Evolutionary conservation across 2,329 filamentous ascomycete genomes (phyloP), one percentile per base, ranked within the genome.

Genomic region (Alternaria hordeiaustralica): DNA sequence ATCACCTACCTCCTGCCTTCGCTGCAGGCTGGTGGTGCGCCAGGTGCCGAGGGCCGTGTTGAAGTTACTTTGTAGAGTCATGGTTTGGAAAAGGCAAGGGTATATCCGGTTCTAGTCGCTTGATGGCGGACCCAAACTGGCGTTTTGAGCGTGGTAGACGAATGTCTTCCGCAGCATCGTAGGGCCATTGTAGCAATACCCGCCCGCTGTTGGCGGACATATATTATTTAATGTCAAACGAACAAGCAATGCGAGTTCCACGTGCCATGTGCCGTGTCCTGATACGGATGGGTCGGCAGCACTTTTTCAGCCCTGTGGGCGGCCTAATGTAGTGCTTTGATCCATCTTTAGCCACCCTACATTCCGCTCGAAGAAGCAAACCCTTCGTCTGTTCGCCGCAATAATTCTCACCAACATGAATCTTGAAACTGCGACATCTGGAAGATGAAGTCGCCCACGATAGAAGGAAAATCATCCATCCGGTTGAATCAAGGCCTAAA

Each of bases 1-100:
- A 79, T 80, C 67, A 80, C 78, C 54, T 81, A 81, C 75, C 79
- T 81, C 53, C 75, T 81, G 63, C 79, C 80, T 59, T 79, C 76
- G 54, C 72, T 79, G 56, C 69, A 71, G 62, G 67, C 70, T 61
- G 76, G 77, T 50, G 78, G 78, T 57, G 79, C 77, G 50, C 79
- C 79, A 28, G 79, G 79, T 68, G 56, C 60, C 26, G 80, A 82
- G 71, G 79, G 79, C 60, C 79, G 80, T 78, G 80, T 82, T 51
- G 80, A 82, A 71, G 80, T 82, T 58, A 76, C 33, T 49, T 71
- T 81, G 73, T 80, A 79, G 75, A 70, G 67, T 69, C 33, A 66
- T 61, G 68, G n/a, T 61, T 41, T 64, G 60, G 69, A 68, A 73
- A 67, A 67, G 60, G 63, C 51, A 72, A 72, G 68, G 69, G 65